Conservation (phyloP, 1,139 yeast genomes). For the Yamadazyma friedrichii region DNA sequence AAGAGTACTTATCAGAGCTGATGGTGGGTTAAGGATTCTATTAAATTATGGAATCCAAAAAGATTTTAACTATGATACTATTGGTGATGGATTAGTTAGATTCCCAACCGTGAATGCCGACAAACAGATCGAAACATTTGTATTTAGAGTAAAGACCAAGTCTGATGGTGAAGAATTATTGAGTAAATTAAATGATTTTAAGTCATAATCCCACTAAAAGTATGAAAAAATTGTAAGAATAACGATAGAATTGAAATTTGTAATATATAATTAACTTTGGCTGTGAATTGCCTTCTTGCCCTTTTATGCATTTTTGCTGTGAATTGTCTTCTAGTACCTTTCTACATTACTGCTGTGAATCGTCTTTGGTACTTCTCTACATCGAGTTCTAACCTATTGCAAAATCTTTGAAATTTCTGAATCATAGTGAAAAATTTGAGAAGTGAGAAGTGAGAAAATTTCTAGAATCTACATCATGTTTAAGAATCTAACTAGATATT, state of each 20-base stretch:
- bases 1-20: slow-evolving; percentile 80
- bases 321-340: no score
- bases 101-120: slow-evolving; percentile 54
- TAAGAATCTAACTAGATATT: background rate
- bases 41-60: slow-evolving; percentile 60
- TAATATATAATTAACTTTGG: background rate
- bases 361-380: no score
- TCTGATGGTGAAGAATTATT: slow-evolving; percentile 68
- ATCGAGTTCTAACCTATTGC: no score
- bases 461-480: slow-evolving; percentile 3
- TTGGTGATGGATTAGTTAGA: slow-evolving; percentile 62
- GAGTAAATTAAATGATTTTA: slow-evolving; percentile 46
- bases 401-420: no score
- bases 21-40: slow-evolving; percentile 81
- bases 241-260: background rate
- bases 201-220: slow-evolving; percentile 1
- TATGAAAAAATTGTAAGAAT: no score
- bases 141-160: slow-evolving; percentile 66
- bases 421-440: no score
- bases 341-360: no score
- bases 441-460: background rate
- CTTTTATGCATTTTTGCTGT: no score
- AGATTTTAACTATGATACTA: slow-evolving; percentile 51
- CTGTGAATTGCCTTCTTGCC: no score
- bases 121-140: slow-evolving; percentile 51